Evolutionary conservation across 1,284 basidiomycete genomes (phyloP).

Genomic region (Malassezia sympodialis): DNA sequence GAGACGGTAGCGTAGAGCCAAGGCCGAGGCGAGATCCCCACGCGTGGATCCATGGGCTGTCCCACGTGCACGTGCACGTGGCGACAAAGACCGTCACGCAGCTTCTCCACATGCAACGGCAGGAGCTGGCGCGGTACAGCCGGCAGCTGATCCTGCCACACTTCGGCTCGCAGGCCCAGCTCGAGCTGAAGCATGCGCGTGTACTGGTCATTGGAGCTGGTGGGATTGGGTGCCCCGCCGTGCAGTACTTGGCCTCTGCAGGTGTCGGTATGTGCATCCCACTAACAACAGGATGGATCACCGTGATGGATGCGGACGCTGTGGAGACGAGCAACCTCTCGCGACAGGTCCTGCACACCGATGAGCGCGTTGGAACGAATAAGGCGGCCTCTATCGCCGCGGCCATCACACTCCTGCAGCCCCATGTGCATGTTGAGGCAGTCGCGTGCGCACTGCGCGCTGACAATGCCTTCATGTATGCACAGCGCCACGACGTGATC

Average conservation of each 20-base stretch:
- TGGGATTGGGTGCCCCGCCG: conserved; percentile 85
- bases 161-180: conserved; percentile 68
- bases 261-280: conserved; percentile 63
- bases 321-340: conserved; percentile 90
- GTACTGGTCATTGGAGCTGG: conserved; percentile 88
- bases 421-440: conserved; percentile 26
- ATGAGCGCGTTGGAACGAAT: conserved; percentile 64
- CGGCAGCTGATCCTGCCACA: conserved; percentile 91
- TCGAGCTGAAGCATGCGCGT: conserved; percentile 64
- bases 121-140: conserved; percentile 82
- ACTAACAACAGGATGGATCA: conserved; percentile 59
- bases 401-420: conserved; percentile 40
- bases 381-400: conserved; percentile 72
- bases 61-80: background rate
- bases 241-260: conserved; percentile 83
- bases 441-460: conserved; percentile 19
- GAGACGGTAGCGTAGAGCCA: background rate
- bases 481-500: conserved; percentile 56
- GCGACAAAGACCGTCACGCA: background rate
- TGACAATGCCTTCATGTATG: conserved; percentile 26
- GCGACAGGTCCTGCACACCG: conserved; percentile 79
- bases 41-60: background rate
- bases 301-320: conserved; percentile 78
- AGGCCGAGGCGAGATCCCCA: background rate
- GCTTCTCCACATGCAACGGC: conserved; percentile 25